phyloP scores from a whole-genome alignment of 352 stramenopile genomes.

The Pythium scleroteichum region DNA sequence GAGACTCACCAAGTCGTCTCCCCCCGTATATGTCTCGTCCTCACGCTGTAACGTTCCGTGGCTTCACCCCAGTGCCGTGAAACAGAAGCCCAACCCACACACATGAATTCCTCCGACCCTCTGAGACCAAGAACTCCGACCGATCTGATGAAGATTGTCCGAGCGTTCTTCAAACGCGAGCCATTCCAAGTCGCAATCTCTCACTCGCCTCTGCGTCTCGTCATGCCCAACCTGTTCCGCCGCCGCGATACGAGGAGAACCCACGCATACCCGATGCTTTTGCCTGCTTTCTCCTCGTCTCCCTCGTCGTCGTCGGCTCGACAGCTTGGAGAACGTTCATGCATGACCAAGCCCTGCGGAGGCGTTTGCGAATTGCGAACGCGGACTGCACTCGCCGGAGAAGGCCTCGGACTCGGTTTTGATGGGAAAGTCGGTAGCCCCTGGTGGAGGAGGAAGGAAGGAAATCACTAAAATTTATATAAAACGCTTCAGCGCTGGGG shows the following conservation, averaged over 20 bases:
- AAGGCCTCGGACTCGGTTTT: not conserved
- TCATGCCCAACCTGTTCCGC: conserved; percentile 16
- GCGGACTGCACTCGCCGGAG: not conserved
- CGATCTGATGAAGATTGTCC: not conserved
- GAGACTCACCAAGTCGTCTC: not conserved
- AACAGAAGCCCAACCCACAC: not conserved
- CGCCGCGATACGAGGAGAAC: conserved; percentile 14
- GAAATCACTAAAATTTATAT: not conserved
- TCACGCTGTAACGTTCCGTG: conserved; percentile 4
- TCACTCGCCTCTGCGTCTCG: not conserved
- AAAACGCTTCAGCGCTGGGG: conserved; percentile 4
- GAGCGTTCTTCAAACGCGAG: conserved; percentile 1
- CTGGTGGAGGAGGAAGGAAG: not conserved
- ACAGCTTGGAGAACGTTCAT: conserved; percentile 12
- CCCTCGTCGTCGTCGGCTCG: conserved; percentile 7
- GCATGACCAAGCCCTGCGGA: conserved; percentile 3
- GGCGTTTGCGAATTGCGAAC: not conserved
- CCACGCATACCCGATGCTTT: conserved; percentile 4
- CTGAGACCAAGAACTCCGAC: not conserved
- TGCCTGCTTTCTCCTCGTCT: not conserved
- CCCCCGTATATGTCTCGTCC: conserved; percentile 2
- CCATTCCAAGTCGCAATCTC: conserved; percentile 1
- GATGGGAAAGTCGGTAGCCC: not conserved
- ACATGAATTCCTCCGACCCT: not conserved
- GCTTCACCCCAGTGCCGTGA: conserved; percentile 1